Evolutionary conservation across 2,329 filamentous ascomycete genomes (phyloP), one percentile per base, ranked within the genome.

Genomic region (Cordyceps fumosorosea): DNA sequence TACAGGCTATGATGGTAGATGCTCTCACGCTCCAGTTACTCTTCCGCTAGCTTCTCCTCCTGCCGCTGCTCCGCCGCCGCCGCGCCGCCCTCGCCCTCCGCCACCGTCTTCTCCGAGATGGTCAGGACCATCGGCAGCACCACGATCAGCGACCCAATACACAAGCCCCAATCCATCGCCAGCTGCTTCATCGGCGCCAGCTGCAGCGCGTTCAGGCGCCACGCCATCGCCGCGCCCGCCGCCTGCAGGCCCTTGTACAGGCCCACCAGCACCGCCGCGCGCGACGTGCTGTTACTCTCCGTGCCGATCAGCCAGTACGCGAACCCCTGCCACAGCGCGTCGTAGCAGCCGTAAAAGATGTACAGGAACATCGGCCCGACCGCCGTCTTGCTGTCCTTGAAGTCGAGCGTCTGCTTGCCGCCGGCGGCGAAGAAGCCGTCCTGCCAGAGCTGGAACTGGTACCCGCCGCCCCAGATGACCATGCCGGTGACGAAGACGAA

Each of bases 281-380:
- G 68, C 0, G 70, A 72, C 0, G 77, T 70, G 18, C 71, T 76
- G 67, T 80, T 78, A 24, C 74, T 77, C 63, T 74, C 72, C 1
- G 78, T 75, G 12, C 78, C 78, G 60, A 80, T 77, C n/a, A 80
- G 68, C 85, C 85, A 88, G 76, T 88, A 88, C 57, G 84, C 83
- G 65, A 77, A 81, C 2, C 82, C 84, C 71, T 89, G 86, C 85
- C 85, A 89, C 20, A 85, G 78, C 1, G 86, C 84, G 70, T 89
- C 87, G 68, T 85, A 88, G 64, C 84, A 80, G 47, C 87, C 87
- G 69, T 89, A 89, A 74, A 88, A 88, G 70, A 89, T 85, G 76
- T 89, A 89, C 16, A 89, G 75, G 67, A 89, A 84, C 67, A 89
- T 87, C 11, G 86, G 86, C 0, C 85, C 86, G 6, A 80, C 78